Base-by-base conservation (phyloP, 441 rosid genomes). In the Kokia cookei region DNA sequence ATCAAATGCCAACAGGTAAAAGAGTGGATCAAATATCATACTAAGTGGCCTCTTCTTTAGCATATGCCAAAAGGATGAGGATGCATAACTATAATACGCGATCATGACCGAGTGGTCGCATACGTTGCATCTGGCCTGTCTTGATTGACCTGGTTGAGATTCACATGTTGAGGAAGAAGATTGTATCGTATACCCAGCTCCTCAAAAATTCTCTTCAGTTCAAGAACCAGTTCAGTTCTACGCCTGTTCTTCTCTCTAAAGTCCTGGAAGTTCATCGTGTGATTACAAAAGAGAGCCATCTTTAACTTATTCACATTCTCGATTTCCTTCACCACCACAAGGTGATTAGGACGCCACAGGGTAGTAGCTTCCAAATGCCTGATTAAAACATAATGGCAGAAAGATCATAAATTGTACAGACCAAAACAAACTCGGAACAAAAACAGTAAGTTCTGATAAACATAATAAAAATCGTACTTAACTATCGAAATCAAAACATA, bases 251-350 rank as follows among this genome's bases (percentile, higher is more conserved):
- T 92, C 90, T 89, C 95, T 26, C 45, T 78, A 1, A 11, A 89
- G 6, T 87, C 86, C 75, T 92, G 98, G 83, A 88, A 94, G 83
- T 86, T 94, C 74, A 89, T 86, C 22, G 88, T 85, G 75, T 84
- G 96, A 27, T 17, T 71, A 71, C 89, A 77, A 42, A 63, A 75
- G 60, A 90, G 79, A 59, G 74, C 92, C 84, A 92, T 71, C 75
- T 83, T 85, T 74, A 93, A 65, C 80, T 82, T 86, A 80, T 86
- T 92, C 65, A 92, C 76, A 24, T 87, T 82, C 82, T 90, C 96
- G 43, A 90, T 92, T 19, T 88, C 92, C 78, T 74, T 83, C 78
- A 94, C 87, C 42, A 89, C 65, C 69, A 92, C 76, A 54, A 6
- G 40, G 63, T 87, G 81, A 66, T 77, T 86, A 47, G 86, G 86